Percentiles rank a stretch among this genome's conserved stretches.
Evolutionary conservation across 192 early-diverging fungal species (phyloP).

Genomic region (Entomortierella lignicola): DNA sequence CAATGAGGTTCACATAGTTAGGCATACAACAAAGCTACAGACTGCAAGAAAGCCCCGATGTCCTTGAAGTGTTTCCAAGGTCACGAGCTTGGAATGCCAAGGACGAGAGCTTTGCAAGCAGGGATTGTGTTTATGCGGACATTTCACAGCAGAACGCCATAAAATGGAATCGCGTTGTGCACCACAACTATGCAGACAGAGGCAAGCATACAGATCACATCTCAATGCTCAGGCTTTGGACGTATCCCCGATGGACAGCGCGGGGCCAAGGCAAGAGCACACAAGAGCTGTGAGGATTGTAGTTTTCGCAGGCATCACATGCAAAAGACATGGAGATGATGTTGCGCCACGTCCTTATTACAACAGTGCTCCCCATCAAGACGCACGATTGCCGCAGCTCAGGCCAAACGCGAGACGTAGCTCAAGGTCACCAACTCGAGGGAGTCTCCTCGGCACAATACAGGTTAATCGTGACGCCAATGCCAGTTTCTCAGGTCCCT

Average conservation of each 20-base stretch:
- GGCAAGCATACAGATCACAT: conserved; percentile 23
- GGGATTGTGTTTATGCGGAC: conserved; percentile 20
- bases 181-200: conserved; percentile 19
- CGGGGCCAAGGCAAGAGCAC: conserved; percentile 20
- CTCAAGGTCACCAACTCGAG: no score
- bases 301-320: conserved; percentile 26
- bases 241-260: conserved; percentile 16
- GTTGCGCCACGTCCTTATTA: conserved; percentile 12
- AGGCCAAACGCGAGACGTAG: no score
- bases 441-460: no score
- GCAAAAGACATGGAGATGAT: conserved; percentile 18
- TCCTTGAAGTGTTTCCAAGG: conserved; percentile 7
- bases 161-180: conserved; percentile 19
- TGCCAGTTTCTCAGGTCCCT: no score
- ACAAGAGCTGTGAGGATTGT: conserved; percentile 18
- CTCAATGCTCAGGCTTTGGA: conserved; percentile 24
- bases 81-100: conserved; percentile 18
- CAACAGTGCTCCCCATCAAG: conserved; percentile 6
- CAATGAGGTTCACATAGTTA: conserved; percentile 2
- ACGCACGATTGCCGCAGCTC: no score
- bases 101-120: conserved; percentile 13
- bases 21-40: conserved; percentile 4
- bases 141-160: conserved; percentile 17
- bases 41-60: not conserved
- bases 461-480: no score